Evolutionary conservation across 1,284 basidiomycete genomes (phyloP).

Genomic region (Thecaphora thlaspeos): DNA sequence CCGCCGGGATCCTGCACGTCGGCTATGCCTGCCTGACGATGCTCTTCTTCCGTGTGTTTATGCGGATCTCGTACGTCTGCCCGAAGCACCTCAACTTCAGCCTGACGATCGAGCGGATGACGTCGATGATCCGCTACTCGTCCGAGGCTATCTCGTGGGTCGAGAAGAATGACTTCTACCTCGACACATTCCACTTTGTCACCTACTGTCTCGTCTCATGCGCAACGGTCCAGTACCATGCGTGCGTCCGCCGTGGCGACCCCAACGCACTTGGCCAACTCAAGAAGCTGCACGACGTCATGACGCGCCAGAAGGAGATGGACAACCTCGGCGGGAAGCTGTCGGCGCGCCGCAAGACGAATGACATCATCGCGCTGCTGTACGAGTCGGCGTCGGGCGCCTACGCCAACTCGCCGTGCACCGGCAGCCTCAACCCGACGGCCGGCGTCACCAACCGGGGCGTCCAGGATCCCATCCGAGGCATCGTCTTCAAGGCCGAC

Average conservation of each 20-base stretch:
- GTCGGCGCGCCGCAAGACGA: constrained; percentile 74
- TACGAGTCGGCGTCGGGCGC: constrained; percentile 66
- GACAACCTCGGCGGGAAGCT: constrained; percentile 62
- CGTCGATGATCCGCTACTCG: constrained; percentile 37
- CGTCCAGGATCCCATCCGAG: constrained; percentile 59
- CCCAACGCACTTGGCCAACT: constrained; percentile 33
- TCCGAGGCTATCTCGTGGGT: constrained; percentile 48
- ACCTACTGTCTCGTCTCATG: constrained; percentile 52
- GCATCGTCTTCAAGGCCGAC: constrained; percentile 66
- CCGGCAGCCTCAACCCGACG: constrained; percentile 60
- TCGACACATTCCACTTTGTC: constrained; percentile 49
- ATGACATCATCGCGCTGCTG: constrained; percentile 83
- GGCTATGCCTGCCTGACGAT: constrained; percentile 45
- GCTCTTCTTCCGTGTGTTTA: constrained; percentile 53
- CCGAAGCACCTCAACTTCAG: constrained; percentile 51
- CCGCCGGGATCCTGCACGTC: constrained; percentile 47
- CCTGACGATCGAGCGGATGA: constrained; percentile 52
- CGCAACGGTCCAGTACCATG: constrained; percentile 51
- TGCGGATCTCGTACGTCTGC: constrained; percentile 54
- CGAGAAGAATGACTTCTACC: constrained; percentile 47
- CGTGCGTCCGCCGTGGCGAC: constrained; percentile 45
- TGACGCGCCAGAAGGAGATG: constrained; percentile 31
- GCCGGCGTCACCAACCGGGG: constrained; percentile 59
- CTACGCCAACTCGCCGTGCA: constrained; percentile 45
- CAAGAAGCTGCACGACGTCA: constrained; percentile 28